These are phyloP conservation scores for Cladosporium sp. DNA, from an alignment of 2,329 filamentous ascomycete species.

Conservation along the genomic window DNA sequence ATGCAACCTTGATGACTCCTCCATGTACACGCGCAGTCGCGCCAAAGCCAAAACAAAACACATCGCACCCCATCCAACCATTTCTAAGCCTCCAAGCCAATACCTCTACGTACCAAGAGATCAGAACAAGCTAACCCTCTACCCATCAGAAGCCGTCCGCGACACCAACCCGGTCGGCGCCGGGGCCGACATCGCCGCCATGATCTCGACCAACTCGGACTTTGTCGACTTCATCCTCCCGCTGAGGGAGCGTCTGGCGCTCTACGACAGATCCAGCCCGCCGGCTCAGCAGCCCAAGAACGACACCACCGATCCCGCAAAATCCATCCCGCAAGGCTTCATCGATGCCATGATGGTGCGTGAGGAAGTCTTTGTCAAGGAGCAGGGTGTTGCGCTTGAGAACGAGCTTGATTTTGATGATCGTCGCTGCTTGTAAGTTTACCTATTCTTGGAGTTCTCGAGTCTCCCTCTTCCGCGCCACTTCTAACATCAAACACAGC, in stretches of 20 bases:
- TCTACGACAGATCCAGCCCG: conserved; percentile 27
- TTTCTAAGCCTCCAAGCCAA: background rate
- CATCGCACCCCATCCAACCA: too few relatives aligned
- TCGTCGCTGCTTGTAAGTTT: conserved; percentile 54
- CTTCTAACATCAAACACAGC: background rate
- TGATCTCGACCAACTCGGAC: conserved; percentile 21
- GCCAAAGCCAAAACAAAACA: too few relatives aligned
- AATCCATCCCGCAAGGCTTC: conserved; percentile 42
- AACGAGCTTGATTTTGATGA: conserved; percentile 82
- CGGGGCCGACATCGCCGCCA: conserved; percentile 3
- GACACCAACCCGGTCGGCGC: conserved; percentile 1
- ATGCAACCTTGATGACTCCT: conserved; percentile 11
- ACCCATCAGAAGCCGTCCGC: background rate
- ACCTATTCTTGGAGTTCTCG: too few relatives aligned
- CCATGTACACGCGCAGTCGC: too few relatives aligned
- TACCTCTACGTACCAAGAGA: background rate
- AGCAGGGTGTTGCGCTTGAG: conserved; percentile 55
- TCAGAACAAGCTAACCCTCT: background rate
- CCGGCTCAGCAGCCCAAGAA: conserved; percentile 28
- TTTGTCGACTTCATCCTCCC: conserved; percentile 31
- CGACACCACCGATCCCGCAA: conserved; percentile 21
- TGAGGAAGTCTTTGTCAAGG: conserved; percentile 53
- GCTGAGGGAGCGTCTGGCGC: conserved; percentile 25
- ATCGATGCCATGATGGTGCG: conserved; percentile 56
- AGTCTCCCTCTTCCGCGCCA: too few relatives aligned